phyloP scores from a whole-genome alignment of 1,284 basidiomycete species.

The Rhodotorula sp. region DNA sequence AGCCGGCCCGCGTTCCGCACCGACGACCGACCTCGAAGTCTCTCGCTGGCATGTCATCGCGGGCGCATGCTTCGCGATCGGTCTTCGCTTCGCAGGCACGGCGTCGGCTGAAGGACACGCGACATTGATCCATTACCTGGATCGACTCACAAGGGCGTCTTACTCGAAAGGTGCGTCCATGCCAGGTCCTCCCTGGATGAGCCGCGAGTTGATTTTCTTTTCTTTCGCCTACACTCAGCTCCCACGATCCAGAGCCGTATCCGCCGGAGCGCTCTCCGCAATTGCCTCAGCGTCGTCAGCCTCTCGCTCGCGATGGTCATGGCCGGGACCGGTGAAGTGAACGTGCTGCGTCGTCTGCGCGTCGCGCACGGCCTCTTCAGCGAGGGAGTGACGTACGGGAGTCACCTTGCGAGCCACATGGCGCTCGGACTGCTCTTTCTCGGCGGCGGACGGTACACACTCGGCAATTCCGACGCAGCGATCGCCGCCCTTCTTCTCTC shows the following conservation, averaged over 20 bases:
- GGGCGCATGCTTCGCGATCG: slow-evolving; percentile 86
- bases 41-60: slow-evolving; percentile 86
- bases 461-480: slow-evolving; percentile 86
- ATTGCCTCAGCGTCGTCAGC: slow-evolving; percentile 82
- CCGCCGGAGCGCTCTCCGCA: slow-evolving; percentile 78
- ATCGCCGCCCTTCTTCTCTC: slow-evolving; percentile 85
- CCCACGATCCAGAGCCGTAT: slow-evolving; percentile 78
- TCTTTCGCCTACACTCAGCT: slow-evolving; percentile 52
- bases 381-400: slow-evolving; percentile 74
- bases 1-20: background rate
- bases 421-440: slow-evolving; percentile 90
- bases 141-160: slow-evolving; percentile 59
- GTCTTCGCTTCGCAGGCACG: slow-evolving; percentile 89
- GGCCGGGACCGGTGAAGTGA: slow-evolving; percentile 93
- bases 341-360: slow-evolving; percentile 80
- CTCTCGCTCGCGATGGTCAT: slow-evolving; percentile 85
- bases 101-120: slow-evolving; percentile 81
- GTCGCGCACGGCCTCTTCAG: slow-evolving; percentile 88
- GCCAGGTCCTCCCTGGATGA: slow-evolving; percentile 36
- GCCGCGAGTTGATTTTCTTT: background rate
- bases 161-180: slow-evolving; percentile 50
- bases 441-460: slow-evolving; percentile 85
- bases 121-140: slow-evolving; percentile 75
- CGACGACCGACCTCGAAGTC: slow-evolving; percentile 49
- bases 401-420: slow-evolving; percentile 86